Percentiles rank a stretch among this genome's conserved stretches.
Evolutionary conservation across 2,329 filamentous ascomycete species (phyloP).

Genomic region (Sphaceloma murrayae): DNA sequence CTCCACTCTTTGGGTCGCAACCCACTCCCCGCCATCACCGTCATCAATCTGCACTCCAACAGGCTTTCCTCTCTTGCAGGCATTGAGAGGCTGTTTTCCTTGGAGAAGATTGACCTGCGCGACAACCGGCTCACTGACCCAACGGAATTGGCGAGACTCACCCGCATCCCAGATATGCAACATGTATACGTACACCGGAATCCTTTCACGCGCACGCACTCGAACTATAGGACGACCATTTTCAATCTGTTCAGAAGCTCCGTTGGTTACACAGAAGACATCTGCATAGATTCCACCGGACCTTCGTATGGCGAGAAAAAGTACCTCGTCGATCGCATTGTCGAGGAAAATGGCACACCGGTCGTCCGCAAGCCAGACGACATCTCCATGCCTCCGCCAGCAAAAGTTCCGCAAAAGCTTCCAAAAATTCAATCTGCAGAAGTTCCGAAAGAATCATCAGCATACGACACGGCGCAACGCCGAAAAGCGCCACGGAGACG

Average conservation of each 20-base stretch:
- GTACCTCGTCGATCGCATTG: slow-evolving; percentile 69
- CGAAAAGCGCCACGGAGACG: slow-evolving; percentile 49
- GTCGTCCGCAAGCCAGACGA: slow-evolving; percentile 57
- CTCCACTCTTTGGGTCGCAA: slow-evolving; percentile 77
- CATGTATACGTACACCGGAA: slow-evolving; percentile 92
- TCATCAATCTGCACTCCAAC: slow-evolving; percentile 83
- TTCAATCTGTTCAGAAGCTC: slow-evolving; percentile 93
- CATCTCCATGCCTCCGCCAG: slow-evolving; percentile 30
- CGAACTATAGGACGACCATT: slow-evolving; percentile 75
- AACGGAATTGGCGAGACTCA: slow-evolving; percentile 78
- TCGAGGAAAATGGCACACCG: slow-evolving; percentile 65
- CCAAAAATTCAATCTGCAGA: neutral
- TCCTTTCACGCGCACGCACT: slow-evolving; percentile 79
- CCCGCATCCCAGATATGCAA: slow-evolving; percentile 78
- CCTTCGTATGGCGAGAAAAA: slow-evolving; percentile 81
- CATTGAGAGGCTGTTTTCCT: slow-evolving; percentile 74
- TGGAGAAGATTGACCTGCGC: slow-evolving; percentile 82
- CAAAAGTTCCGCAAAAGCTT: slow-evolving; percentile 24
- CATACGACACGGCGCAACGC: slow-evolving; percentile 30
- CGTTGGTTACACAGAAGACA: slow-evolving; percentile 81
- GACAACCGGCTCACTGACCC: slow-evolving; percentile 90
- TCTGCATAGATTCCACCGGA: slow-evolving; percentile 74
- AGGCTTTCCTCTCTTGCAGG: slow-evolving; percentile 78
- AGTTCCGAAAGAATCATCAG: neutral
- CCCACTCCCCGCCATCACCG: slow-evolving; percentile 85